Evolutionary conservation across 2,329 filamentous ascomycete species (phyloP).

Genomic region (Hymenotorrendiella dingleyae): DNA sequence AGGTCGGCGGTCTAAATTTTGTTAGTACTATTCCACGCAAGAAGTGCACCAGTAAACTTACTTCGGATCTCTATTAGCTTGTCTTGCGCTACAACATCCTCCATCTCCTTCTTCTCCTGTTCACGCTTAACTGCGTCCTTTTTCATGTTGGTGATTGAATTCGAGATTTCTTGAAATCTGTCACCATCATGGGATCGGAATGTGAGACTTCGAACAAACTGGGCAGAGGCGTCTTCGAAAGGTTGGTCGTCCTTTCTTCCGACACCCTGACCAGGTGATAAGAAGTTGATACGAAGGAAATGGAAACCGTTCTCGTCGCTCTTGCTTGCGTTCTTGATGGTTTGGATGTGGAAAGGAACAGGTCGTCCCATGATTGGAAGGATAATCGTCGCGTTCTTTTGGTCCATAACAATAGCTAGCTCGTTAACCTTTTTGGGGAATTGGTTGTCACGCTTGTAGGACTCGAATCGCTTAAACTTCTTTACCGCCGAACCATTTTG

Average conservation of each 20-base stretch:
- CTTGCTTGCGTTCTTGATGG: constrained; percentile 98
- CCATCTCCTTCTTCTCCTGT: constrained; percentile 99
- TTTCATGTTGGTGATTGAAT: constrained; percentile 93
- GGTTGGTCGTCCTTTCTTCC: constrained; percentile 96
- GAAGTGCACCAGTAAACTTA: constrained; percentile 38
- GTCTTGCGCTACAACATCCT: constrained; percentile 97
- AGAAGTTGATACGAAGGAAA: constrained; percentile 92
- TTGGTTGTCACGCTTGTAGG: constrained; percentile 96
- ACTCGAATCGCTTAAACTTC: constrained; percentile 98
- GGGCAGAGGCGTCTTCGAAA: constrained; percentile 91
- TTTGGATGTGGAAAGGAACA: constrained; percentile 95
- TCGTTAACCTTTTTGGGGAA: constrained; percentile 78
- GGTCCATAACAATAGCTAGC: constrained; percentile 82
- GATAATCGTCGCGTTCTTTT: constrained; percentile 83
- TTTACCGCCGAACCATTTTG: constrained; percentile 90
- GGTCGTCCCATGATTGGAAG: constrained; percentile 96
- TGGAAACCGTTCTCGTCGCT: constrained; percentile 93
- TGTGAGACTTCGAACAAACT: constrained; percentile 92
- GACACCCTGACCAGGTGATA: constrained; percentile 95
- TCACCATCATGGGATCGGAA: constrained; percentile 87
- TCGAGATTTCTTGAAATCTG: constrained; percentile 83
- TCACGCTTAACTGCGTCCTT: constrained; percentile 87
- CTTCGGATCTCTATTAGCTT: constrained; percentile 93
- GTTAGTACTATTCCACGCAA: constrained; percentile 34
- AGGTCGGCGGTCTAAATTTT: constrained; percentile 72